A percentile compares a stretch with the other conserved stretches of the same genome.
Evolutionary conservation across 805 yeast genomes (phyloP).

Genomic region (Clavispora phyllophila): DNA sequence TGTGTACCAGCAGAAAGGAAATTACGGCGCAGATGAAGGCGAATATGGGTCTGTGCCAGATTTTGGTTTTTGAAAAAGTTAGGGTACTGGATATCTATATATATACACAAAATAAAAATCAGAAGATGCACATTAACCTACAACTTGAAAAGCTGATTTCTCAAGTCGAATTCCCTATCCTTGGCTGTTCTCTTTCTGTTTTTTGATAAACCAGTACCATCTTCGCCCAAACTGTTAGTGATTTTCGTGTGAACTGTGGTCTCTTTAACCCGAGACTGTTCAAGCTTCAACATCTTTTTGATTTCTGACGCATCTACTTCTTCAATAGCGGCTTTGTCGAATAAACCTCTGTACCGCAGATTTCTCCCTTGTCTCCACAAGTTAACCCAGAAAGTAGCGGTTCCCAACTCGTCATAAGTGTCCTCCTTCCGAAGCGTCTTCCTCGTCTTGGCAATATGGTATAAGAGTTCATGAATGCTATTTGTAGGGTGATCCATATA

Average conservation of each 20-base stretch:
- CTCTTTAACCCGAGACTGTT: constrained; percentile 23
- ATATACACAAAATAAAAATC: no score
- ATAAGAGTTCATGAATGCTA: constrained; percentile 53
- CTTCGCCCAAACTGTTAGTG: constrained; percentile 33
- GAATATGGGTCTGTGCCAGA: constrained; percentile 22
- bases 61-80: constrained; percentile 13
- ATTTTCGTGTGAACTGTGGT: constrained; percentile 27
- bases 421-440: constrained; percentile 30
- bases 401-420: constrained; percentile 49
- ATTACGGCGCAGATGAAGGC: constrained; percentile 23
- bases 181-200: constrained; percentile 39
- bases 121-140: constrained; percentile 4
- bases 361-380: constrained; percentile 55
- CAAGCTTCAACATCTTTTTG: constrained; percentile 20
- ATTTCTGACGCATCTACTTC: constrained; percentile 24
- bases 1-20: constrained; percentile 11
- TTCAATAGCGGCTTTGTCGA: constrained; percentile 31
- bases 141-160: constrained; percentile 34
- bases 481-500: constrained; percentile 65
- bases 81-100: background rate
- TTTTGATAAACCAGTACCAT: constrained; percentile 32
- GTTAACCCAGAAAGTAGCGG: constrained; percentile 61
- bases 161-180: constrained; percentile 37
- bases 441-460: constrained; percentile 40
- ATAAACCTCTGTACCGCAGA: constrained; percentile 25